Conservation (phyloP, 2,329 filamentous ascomycete species). For the Curvularia hawaiiensis region DNA sequence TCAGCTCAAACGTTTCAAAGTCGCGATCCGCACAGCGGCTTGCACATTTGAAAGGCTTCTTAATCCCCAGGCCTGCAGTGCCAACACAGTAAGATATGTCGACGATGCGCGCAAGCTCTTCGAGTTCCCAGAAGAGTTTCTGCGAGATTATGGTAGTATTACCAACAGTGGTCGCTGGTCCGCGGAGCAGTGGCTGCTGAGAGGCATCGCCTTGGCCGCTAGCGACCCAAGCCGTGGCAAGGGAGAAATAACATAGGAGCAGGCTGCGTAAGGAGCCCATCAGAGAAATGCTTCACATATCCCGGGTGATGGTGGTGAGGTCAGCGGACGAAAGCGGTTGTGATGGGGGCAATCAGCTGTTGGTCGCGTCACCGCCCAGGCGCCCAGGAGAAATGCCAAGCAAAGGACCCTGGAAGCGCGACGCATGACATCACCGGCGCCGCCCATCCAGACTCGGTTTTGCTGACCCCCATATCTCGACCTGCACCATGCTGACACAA, state of each 20-base stretch:
- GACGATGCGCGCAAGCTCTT: slow-evolving; percentile 87
- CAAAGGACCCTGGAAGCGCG: not conserved
- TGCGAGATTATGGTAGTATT: slow-evolving; percentile 58
- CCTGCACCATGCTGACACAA: slow-evolving; percentile 21
- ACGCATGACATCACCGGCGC: slow-evolving; percentile 16
- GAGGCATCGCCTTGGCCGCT: slow-evolving; percentile 15
- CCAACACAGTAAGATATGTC: slow-evolving; percentile 96
- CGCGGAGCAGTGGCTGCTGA: slow-evolving; percentile 39
- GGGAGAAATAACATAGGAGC: slow-evolving; percentile 28
- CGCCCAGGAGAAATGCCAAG: slow-evolving; percentile 11
- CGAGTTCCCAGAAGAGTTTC: slow-evolving; percentile 77
- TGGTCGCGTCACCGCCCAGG: slow-evolving; percentile 15
- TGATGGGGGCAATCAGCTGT: slow-evolving; percentile 2
- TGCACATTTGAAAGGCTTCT: slow-evolving; percentile 80
- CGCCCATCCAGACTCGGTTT: not conserved
- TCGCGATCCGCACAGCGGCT: slow-evolving; percentile 83
- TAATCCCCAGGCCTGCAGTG: slow-evolving; percentile 79
- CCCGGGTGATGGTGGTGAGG: slow-evolving; percentile 27
- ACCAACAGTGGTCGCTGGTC: slow-evolving; percentile 9
- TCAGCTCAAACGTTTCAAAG: slow-evolving; percentile 78
- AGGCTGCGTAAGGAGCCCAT: slow-evolving; percentile 33
- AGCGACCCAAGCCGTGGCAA: slow-evolving; percentile 18
- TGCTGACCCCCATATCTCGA: slow-evolving; percentile 4
- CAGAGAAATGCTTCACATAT: slow-evolving; percentile 35
- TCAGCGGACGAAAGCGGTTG: slow-evolving; percentile 19